Conservation (phyloP, 306 rosid species). For the Rosa lucieae region DNA sequence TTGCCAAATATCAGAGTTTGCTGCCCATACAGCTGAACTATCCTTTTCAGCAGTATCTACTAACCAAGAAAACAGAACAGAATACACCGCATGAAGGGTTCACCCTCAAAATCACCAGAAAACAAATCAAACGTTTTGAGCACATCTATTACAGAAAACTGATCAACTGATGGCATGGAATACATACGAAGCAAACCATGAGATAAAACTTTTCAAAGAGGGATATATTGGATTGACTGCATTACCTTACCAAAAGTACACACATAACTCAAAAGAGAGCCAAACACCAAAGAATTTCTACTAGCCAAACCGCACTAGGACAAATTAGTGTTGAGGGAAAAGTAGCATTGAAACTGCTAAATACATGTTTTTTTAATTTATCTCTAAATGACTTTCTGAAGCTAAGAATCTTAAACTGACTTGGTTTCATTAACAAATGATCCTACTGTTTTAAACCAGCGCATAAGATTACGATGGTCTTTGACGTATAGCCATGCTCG, state of each 20-base stretch:
- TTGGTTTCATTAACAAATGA: conserved; percentile 55
- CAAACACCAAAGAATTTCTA: background rate
- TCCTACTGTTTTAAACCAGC: conserved; percentile 79
- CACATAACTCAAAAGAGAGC: background rate
- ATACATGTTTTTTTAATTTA: background rate
- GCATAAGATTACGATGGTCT: conserved; percentile 82
- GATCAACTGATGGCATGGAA: background rate
- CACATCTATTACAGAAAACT: background rate
- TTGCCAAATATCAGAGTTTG: background rate
- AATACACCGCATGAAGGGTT: background rate
- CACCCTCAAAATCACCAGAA: background rate
- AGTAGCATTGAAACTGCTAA: conserved; percentile 1
- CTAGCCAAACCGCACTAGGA: background rate
- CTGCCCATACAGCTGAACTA: background rate
- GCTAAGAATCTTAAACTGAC: conserved; percentile 39
- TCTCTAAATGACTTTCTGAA: background rate
- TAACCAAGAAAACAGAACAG: background rate
- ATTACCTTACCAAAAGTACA: background rate
- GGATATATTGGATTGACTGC: background rate
- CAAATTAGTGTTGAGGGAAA: background rate
- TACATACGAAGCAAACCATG: background rate
- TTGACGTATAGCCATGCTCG: conserved; percentile 95
- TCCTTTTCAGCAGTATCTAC: background rate
- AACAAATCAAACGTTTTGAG: background rate
- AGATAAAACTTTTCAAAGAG: background rate